phyloP scores from a whole-genome alignment of 805 yeast genomes.

The Candida boidinii region DNA sequence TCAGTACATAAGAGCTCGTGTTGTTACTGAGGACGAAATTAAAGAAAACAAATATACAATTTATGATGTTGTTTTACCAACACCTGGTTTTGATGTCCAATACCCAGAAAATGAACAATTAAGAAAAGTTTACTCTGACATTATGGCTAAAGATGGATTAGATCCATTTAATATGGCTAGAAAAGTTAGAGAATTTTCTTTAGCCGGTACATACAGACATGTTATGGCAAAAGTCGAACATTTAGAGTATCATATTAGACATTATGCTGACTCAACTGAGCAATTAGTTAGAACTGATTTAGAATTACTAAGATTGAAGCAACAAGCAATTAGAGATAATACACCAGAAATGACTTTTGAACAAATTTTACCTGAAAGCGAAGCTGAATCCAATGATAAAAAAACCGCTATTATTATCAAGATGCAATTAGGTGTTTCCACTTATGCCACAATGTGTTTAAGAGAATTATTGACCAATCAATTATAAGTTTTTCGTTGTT shows the following conservation, averaged over 20 bases:
- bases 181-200: constrained; percentile 78
- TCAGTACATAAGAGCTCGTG: constrained; percentile 56
- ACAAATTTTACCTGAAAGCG: constrained; percentile 30
- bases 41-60: constrained; percentile 50
- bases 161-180: constrained; percentile 83
- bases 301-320: constrained; percentile 34
- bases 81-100: constrained; percentile 89
- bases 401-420: constrained; percentile 66
- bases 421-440: constrained; percentile 73
- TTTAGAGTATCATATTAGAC: constrained; percentile 52
- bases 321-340: constrained; percentile 5
- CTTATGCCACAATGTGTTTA: constrained; percentile 96
- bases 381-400: no score
- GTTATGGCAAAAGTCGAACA: constrained; percentile 58
- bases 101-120: constrained; percentile 69
- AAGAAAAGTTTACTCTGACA: constrained; percentile 51
- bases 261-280: constrained; percentile 56
- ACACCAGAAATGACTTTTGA: constrained; percentile 2
- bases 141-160: constrained; percentile 74
- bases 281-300: constrained; percentile 76
- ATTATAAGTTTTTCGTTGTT: no score
- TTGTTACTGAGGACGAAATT: constrained; percentile 68
- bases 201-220: constrained; percentile 83
- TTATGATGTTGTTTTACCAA: constrained; percentile 85
- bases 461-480: constrained; percentile 76